phyloP scores from a whole-genome alignment of 2,329 filamentous ascomycete genomes.

The Fusarium coffeatum region DNA sequence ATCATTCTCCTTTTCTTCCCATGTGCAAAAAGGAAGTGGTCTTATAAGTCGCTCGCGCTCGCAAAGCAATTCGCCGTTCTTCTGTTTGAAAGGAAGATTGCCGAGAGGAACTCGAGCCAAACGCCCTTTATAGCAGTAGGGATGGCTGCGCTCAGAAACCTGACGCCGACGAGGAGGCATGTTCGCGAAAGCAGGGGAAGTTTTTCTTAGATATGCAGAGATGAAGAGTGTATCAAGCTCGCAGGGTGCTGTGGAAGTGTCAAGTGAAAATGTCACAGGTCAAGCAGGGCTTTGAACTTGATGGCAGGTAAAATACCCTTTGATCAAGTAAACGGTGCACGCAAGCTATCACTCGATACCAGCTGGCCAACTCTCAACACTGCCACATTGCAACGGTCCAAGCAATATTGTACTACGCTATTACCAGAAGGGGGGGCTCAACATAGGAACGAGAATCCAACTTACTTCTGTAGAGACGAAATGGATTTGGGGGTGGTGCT shows the following conservation, averaged over 20 bases:
- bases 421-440: neutral
- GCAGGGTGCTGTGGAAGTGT: neutral
- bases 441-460: slow-evolving; percentile 3
- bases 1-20: slow-evolving; percentile 48
- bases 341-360: slow-evolving; percentile 18
- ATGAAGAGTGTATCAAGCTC: neutral
- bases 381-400: neutral
- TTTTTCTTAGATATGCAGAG: neutral
- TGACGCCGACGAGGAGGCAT: slow-evolving; percentile 31
- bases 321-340: neutral
- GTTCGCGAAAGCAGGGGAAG: neutral
- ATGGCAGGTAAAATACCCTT: neutral
- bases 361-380: slow-evolving; percentile 18
- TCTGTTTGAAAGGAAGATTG: slow-evolving; percentile 42
- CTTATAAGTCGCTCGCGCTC: slow-evolving; percentile 37
- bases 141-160: neutral
- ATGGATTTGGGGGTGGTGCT: slow-evolving; percentile 52
- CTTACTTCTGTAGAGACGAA: slow-evolving; percentile 54
- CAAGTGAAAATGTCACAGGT: neutral
- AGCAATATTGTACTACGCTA: neutral
- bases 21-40: slow-evolving; percentile 41
- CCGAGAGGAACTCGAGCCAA: slow-evolving; percentile 45
- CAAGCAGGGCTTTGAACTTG: neutral
- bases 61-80: slow-evolving; percentile 36
- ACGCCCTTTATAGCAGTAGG: slow-evolving; percentile 5